A percentile compares a stretch with the other conserved stretches of the same genome.
Conservation (phyloP, 257 asterid genomes). For the Capsicum pubescens region DNA sequence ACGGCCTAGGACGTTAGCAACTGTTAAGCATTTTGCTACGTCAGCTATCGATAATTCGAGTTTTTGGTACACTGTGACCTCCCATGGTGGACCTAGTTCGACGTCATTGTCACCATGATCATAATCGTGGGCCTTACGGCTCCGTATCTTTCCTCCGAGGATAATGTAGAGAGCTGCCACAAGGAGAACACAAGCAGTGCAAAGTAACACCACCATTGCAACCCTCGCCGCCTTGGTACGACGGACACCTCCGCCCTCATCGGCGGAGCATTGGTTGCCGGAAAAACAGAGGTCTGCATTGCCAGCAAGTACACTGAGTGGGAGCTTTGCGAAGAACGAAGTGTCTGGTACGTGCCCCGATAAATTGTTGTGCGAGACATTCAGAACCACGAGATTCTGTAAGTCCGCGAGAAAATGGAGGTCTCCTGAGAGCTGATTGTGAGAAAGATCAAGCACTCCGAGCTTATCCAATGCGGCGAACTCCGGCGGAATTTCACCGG, state of each 20-base stretch:
- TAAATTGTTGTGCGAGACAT: constrained; percentile 71
- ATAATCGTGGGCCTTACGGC: constrained; percentile 39
- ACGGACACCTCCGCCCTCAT: constrained; percentile 34
- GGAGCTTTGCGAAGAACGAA: constrained; percentile 66
- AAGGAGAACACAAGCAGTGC: constrained; percentile 60
- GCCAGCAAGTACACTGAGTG: constrained; percentile 62
- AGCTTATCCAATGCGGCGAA: constrained; percentile 63
- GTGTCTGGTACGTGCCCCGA: constrained; percentile 80
- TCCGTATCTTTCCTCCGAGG: constrained; percentile 55
- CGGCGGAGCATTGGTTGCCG: constrained; percentile 52
- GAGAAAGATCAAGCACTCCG: constrained; percentile 75
- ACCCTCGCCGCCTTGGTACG: constrained; percentile 62
- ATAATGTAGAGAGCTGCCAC: constrained; percentile 64
- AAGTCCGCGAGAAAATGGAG: constrained; percentile 59
- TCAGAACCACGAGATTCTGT: constrained; percentile 74
- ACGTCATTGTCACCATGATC: constrained; percentile 51
- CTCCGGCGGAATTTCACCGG: constrained; percentile 69
- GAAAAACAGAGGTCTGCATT: constrained; percentile 62
- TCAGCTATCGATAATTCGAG: constrained; percentile 62
- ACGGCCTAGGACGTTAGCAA: constrained; percentile 59
- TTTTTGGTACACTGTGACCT: constrained; percentile 75
- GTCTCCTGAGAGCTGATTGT: constrained; percentile 79
- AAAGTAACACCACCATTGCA: constrained; percentile 70
- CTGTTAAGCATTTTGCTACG: constrained; percentile 55
- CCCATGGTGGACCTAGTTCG: constrained; percentile 80